phyloP scores from a whole-genome alignment of 805 yeast species.

The Gaillardinia entomophila region DNA sequence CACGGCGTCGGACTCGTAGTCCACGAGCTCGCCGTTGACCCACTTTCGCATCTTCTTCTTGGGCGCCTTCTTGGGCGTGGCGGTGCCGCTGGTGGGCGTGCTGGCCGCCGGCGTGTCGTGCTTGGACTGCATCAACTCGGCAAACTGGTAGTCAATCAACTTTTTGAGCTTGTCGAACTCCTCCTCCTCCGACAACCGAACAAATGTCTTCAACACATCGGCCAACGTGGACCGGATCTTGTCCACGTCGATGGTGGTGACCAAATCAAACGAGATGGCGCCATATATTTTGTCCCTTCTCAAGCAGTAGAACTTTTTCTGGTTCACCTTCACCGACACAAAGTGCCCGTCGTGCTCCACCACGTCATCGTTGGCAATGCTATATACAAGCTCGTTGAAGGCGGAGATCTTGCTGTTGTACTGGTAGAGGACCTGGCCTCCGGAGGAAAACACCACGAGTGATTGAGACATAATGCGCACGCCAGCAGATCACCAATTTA shows the following conservation, averaged over 20 bases:
- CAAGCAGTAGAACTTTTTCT: constrained; percentile 30
- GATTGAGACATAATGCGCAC: constrained; percentile 42
- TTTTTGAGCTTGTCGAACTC: constrained; percentile 20
- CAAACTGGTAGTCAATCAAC: constrained; percentile 34
- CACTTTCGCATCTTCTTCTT: constrained; percentile 39
- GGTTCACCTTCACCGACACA: constrained; percentile 23
- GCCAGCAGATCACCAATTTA: too few species aligned
- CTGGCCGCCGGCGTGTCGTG: constrained; percentile 4
- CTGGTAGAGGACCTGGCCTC: constrained; percentile 33
- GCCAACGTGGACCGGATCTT: constrained; percentile 25
- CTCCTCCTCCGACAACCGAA: constrained; percentile 20
- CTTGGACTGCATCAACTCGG: constrained; percentile 29
- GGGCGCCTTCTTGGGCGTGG: constrained; percentile 4
- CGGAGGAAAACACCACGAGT: constrained; percentile 27
- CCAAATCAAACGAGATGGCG: constrained; percentile 33
- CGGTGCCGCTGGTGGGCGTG: background rate
- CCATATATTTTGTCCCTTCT: constrained; percentile 22
- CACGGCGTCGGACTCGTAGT: constrained; percentile 10
- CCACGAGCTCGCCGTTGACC: constrained; percentile 35
- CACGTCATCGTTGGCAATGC: constrained; percentile 29
- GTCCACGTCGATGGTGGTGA: constrained; percentile 34
- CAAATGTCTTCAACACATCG: constrained; percentile 28
- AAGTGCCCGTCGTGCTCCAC: constrained; percentile 28
- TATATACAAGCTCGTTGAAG: constrained; percentile 32
- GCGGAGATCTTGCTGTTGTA: constrained; percentile 29